Evolutionary conservation across 2,329 filamentous ascomycete genomes (phyloP).

Genomic region (Dothideomycetidae sp.): DNA sequence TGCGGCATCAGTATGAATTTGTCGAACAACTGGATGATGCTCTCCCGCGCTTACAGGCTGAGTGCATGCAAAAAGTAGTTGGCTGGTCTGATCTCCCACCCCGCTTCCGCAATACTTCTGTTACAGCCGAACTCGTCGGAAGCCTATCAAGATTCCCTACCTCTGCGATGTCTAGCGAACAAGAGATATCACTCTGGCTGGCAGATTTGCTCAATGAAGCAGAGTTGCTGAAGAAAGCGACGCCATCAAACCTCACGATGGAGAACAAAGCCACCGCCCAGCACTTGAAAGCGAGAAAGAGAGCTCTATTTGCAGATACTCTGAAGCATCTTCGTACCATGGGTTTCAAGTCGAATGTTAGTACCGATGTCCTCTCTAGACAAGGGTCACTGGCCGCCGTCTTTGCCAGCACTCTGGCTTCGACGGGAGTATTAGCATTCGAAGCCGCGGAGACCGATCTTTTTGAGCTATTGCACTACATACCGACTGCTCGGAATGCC

Average conservation of each 20-base stretch:
- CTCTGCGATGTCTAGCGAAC: slow-evolving; percentile 40
- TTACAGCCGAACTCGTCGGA: slow-evolving; percentile 62
- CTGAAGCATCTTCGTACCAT: slow-evolving; percentile 71
- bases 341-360: slow-evolving; percentile 76
- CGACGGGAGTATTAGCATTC: slow-evolving; percentile 13
- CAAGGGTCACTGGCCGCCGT: slow-evolving; percentile 60
- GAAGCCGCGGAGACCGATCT: slow-evolving; percentile 54
- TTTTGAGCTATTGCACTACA: slow-evolving; percentile 62
- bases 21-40: slow-evolving; percentile 2
- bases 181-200: slow-evolving; percentile 14
- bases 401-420: slow-evolving; percentile 38
- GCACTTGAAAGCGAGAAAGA: slow-evolving; percentile 80
- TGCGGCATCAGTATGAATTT: slow-evolving; percentile 2
- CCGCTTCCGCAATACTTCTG: slow-evolving; percentile 55
- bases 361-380: slow-evolving; percentile 54
- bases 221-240: slow-evolving; percentile 66
- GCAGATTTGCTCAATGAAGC: slow-evolving; percentile 9
- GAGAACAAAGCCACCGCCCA: slow-evolving; percentile 76
- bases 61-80: slow-evolving; percentile 12
- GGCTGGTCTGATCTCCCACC: slow-evolving; percentile 35
- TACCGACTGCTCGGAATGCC: slow-evolving; percentile 51
- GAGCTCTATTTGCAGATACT: slow-evolving; percentile 78
- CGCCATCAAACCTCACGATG: slow-evolving; percentile 64
- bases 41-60: not conserved
- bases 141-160: slow-evolving; percentile 42